Base-by-base conservation (phyloP, 2,329 filamentous ascomycete species). In the Orbilia javanica region DNA sequence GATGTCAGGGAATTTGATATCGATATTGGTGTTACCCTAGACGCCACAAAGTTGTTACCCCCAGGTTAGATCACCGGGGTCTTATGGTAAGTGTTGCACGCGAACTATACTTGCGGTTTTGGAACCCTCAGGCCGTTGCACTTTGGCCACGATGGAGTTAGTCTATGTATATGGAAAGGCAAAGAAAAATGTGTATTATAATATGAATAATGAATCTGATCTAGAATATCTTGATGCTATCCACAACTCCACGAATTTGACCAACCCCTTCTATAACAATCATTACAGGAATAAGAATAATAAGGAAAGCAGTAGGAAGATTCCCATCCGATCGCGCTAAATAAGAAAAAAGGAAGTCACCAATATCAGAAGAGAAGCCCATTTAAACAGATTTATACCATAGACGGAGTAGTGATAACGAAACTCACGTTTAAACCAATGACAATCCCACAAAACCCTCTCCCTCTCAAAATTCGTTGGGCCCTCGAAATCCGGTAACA, bases 171-270 rank as follows among this genome's bases (percentile, higher is more conserved):
- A n/a, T n/a, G n/a, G n/a, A n/a, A n/a, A n/a, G n/a, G n/a, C n/a
- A n/a, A n/a, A n/a, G n/a, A n/a, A n/a, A n/a, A n/a, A n/a, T n/a
- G n/a, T n/a, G 8, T 15, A 39, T 15, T 39, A 39, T 39, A 39
- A 15, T 39, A 15, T 39, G 3, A 13, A 39, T 31, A 31, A 31
- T 39, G 13, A 4, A n/a, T 20, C 3, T 39, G 42, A 7, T 13
- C 15, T n/a, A 60, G 11, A 60, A 60, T 60, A 60, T 60, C 55
- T 60, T 60, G 20, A 60, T 60, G 13, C 55, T 60, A 20, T 60
- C 55, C 20, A 60, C 55, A 15, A 42, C 34, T 11, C 55, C 55
- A 4, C 34, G 34, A 15, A 60, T 39, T 15, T 60, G 55, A 25
- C 34, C 34, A 60, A 60, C 34, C n/a, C 55, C 55, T 42, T 60